Evolutionary conservation across 768 basidiomycete genomes (phyloP), one percentile per base, ranked within the genome.

Genomic region (Galerina marginata): DNA sequence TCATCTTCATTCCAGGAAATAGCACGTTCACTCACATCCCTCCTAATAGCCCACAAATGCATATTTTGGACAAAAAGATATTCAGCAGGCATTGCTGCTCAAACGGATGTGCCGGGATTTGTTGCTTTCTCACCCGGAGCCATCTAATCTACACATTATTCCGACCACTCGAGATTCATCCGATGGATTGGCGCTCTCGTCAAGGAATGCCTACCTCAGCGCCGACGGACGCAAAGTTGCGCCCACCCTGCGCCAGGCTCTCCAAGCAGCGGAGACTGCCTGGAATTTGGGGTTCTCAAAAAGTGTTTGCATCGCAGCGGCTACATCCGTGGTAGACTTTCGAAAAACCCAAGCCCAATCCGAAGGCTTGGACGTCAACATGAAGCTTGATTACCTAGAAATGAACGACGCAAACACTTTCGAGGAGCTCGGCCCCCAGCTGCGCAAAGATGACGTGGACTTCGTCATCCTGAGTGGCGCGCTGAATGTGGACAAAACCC

Each of bases 21-120:
- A 44, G 20, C 20, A 51, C 15, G 43, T 53, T 25, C 26, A 40
- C 26, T 58, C 40, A 47, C 25, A 60, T 49, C 25, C 40, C n/a
- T 50, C 29, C 25, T 44, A 26, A 3, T 14, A 96, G 95, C 96
- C 96, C 5, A 92, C 92, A 46, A 86, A 89, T 64, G 88, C 92
- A 20, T 98, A 99, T 74, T 97, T 99, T 63, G 96, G 97, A 1
- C 96, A 99, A 75, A 99, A 99, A 72, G 96, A 99, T 71, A 97
- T 99, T 55, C 97, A 99, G 70, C 97, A 99, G 72, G 94, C 92
- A 0, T 78, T 98, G 14, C 76, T 99, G 46, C 80, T 99, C 36
- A 89, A 90, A 37, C 86, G 88, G 4, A 79, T 99, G 74, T 83
- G 83, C 54, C 78, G 82, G 29, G 97, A 99, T 72, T 79, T 97